A percentile compares a stretch with the other conserved stretches of the same genome.
phyloP scores from a whole-genome alignment of 805 yeast genomes.

The Ogataea haglerorum region DNA sequence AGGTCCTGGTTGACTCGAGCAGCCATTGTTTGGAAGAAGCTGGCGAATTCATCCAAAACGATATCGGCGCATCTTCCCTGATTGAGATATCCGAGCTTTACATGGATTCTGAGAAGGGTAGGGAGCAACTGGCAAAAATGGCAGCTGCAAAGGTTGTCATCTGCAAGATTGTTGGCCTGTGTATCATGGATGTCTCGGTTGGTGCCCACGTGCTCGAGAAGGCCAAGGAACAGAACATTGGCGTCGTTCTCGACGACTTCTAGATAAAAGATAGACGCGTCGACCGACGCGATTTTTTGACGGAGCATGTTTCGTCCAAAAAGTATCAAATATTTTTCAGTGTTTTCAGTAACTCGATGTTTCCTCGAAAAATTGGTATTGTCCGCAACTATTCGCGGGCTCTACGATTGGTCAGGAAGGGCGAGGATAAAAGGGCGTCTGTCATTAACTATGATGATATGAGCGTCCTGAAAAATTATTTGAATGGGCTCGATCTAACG shows the following conservation, averaged over 20 bases:
- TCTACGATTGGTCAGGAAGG: neutral
- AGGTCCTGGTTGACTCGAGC: constrained; percentile 57
- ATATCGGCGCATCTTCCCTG: constrained; percentile 37
- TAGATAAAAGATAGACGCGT: constrained; percentile 10
- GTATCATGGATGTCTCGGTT: constrained; percentile 60
- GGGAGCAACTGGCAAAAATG: constrained; percentile 15
- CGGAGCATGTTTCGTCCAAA: neutral
- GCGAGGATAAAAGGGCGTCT: neutral
- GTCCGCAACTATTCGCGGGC: constrained; percentile 1
- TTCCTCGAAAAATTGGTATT: constrained; percentile 3
- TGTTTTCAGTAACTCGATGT: constrained; percentile 1
- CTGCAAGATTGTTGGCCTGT: constrained; percentile 57
- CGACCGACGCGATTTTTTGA: neutral
- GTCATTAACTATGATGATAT: constrained; percentile 4
- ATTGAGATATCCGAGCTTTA: constrained; percentile 46
- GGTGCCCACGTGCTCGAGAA: constrained; percentile 40
- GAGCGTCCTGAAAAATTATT: neutral
- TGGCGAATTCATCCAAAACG: constrained; percentile 56
- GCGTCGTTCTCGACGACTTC: constrained; percentile 32
- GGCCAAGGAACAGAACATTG: constrained; percentile 29
- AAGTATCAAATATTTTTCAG: constrained; percentile 2
- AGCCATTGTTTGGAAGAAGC: constrained; percentile 58
- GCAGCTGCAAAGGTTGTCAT: constrained; percentile 36
- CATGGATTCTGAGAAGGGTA: constrained; percentile 4
- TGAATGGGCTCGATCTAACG: constrained; percentile 1